phyloP scores from a whole-genome alignment of 2,329 filamentous ascomycete species.

The Aspergillus pseudoglaucus region DNA sequence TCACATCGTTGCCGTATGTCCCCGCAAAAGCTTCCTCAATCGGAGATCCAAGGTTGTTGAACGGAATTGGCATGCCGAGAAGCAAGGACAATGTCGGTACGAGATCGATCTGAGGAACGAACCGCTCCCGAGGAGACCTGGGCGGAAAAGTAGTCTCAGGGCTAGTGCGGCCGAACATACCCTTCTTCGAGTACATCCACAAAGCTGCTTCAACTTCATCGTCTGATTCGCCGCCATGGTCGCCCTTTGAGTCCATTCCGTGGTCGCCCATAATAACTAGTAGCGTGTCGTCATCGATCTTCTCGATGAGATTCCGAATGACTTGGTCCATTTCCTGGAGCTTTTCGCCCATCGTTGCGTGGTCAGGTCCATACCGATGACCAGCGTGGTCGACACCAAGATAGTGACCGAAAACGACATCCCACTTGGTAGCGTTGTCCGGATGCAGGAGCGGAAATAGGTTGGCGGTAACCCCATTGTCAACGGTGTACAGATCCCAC shows the following conservation, averaged over 20 bases:
- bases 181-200: slow-evolving; percentile 96
- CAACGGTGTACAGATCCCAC: slow-evolving; percentile 94
- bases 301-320: slow-evolving; percentile 62
- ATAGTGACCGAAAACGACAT: slow-evolving; percentile 90
- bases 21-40: slow-evolving; percentile 92
- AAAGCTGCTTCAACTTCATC: slow-evolving; percentile 90
- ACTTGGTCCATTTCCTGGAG: slow-evolving; percentile 84
- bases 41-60: slow-evolving; percentile 87
- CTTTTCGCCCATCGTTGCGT: slow-evolving; percentile 86
- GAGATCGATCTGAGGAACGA: slow-evolving; percentile 83
- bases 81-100: slow-evolving; percentile 86
- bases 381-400: slow-evolving; percentile 95
- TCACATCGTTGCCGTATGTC: slow-evolving; percentile 60
- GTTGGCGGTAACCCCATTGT: slow-evolving; percentile 88
- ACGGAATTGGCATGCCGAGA: slow-evolving; percentile 86
- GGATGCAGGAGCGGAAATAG: slow-evolving; percentile 67
- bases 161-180: slow-evolving; percentile 71
- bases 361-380: slow-evolving; percentile 89
- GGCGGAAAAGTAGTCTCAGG: slow-evolving; percentile 53
- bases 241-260: slow-evolving; percentile 94
- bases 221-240: slow-evolving; percentile 96
- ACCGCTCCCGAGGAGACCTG: slow-evolving; percentile 63
- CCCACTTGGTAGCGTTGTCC: slow-evolving; percentile 66
- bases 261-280: slow-evolving; percentile 98
- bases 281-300: slow-evolving; percentile 76